Base-by-base conservation (phyloP, 352 stramenopile genomes). In the Pythium utonaiense region DNA sequence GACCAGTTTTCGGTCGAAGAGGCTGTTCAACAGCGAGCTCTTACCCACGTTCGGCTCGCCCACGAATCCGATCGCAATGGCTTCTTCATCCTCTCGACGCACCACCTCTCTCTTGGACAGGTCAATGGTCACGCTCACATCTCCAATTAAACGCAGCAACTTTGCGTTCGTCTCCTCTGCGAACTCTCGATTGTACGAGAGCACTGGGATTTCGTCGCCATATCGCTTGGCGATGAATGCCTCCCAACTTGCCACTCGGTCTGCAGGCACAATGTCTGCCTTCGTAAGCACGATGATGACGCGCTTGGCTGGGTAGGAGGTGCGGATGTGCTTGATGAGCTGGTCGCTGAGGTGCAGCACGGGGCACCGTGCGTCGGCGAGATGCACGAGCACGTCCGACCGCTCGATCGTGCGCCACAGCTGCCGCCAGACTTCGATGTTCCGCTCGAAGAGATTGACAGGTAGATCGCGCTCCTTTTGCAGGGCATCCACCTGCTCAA, bases 261-360 rank as follows among this genome's bases (percentile, higher is more conserved):
- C 69, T 3, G 57, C 48, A n/a, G 60, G 57, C 33, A 99, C 96
- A 19, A 99, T 83, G 71, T 99, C 97, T 41, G 98, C 97, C 74
- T 99, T 99, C 57, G 99, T 99, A n/a, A 99, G 64, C n/a, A 99
- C 96, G 6, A 99, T 70, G 21, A 99, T 78, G 53, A 99, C 77
- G 12, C 86, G 75, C 73, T 99, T 99, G 64, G 63, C 68, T 14
- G 77, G 76, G 14, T 73, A 70, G 0, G 73, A 54, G 5, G 47
- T 57, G 5, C 54, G 61, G 44, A 90, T 73, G 55, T 90, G 63
- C n/a, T 50, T 65, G 51, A 90, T 71, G 34, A 93, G 56, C 30
- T 66, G 78, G 42, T 91, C 78, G 31, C 83, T 91, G 12, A 93
- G 56, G 56, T 92, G 80, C 22, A 92, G 64, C 30, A 91, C 44